Evolutionary conservation across 306 rosid genomes (phyloP), one percentile per base, ranked within the genome.

Genomic region (Cucumis cinereus): DNA sequence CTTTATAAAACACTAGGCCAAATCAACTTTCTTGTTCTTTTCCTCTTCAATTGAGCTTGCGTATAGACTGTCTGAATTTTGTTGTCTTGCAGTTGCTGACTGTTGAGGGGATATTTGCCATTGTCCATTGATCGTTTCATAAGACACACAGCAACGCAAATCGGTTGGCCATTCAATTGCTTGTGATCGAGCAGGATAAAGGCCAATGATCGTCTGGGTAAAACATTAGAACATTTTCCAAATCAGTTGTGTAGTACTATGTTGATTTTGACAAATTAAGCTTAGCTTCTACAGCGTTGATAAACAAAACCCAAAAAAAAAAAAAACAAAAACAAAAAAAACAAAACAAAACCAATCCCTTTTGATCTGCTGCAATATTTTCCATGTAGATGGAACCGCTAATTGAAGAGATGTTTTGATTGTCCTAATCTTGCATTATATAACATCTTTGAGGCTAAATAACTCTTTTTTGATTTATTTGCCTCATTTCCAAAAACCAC

Each of bases 301-400:
- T 70, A 70, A 63, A 35, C 49, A 10, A 57, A 8, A 58, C 63
- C 63, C 35, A 12, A 58, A 58, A 58, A 23, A 58, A 63, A 0
- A 13, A 3, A 47, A 45, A 45, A 45, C 0, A 0, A 59, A 57
- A 56, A 22, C 1, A 23, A 57, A 24, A 14, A 58, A 26, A 26
- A 9, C 36, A 17, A 22, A 13, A 68, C n/a, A 68, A 68, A 43
- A 14, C 33, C 33, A 47, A 41, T 13, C 75, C 38, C 40, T 70
- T 70, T 41, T 45, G 40, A 9, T 70, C 75, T 70, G 75, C 75
- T 70, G 75, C 75, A 45, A 70, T 45, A 68, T 68, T 22, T 68
- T 68, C 54, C 74, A 68, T n/a, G 36, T 43, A 70, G 57, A 69
- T 69, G 73, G 19, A 67, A 67, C 49, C 54, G 19, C 54, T 67